A percentile compares a stretch with the other conserved stretches of the same genome.
Conservation (phyloP, 108 stramenopile species). For the Skeletonema grethae region DNA sequence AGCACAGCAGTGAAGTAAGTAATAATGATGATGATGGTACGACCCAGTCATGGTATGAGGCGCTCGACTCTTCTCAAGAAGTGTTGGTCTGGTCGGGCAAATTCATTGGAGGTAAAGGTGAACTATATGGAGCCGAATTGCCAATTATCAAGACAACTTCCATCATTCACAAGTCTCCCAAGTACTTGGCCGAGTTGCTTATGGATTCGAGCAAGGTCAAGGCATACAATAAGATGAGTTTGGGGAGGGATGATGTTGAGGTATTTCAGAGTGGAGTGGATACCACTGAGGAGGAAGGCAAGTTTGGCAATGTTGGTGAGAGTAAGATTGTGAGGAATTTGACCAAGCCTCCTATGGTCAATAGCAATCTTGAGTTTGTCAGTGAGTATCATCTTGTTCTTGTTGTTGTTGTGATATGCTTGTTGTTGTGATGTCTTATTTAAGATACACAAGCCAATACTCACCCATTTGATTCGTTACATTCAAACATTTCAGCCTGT, state of each 20-base stretch:
- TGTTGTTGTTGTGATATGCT: background rate
- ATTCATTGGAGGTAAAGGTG: slow-evolving; percentile 29
- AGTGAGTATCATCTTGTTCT: slow-evolving; percentile 32
- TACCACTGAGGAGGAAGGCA: slow-evolving; percentile 36
- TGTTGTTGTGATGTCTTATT: background rate
- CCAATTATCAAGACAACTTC: slow-evolving; percentile 79
- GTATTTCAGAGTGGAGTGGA: slow-evolving; percentile 46
- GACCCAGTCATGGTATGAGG: slow-evolving; percentile 8
- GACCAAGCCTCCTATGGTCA: slow-evolving; percentile 72
- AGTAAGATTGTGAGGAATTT: slow-evolving; percentile 83
- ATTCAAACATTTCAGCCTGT: slow-evolving; percentile 34
- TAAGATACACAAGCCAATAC: background rate
- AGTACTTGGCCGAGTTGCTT: slow-evolving; percentile 72
- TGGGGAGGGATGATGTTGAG: slow-evolving; percentile 75
- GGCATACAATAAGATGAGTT: slow-evolving; percentile 84
- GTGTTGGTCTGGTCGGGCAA: slow-evolving; percentile 71
- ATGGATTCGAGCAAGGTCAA: slow-evolving; percentile 80
- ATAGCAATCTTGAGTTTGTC: slow-evolving; percentile 62
- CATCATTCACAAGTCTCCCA: slow-evolving; percentile 63
- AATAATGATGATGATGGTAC: slow-evolving; percentile 13
- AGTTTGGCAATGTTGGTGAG: slow-evolving; percentile 51
- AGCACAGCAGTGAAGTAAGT: slow-evolving; percentile 29
- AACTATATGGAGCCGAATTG: slow-evolving; percentile 63
- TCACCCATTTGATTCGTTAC: background rate
- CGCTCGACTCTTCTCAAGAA: slow-evolving; percentile 41